A percentile compares a stretch with the other conserved stretches of the same genome.
These are phyloP conservation scores for Tuber magnatum DNA, from an alignment of 495 filamentous ascomycete genomes.

Conservation along the genomic window DNA sequence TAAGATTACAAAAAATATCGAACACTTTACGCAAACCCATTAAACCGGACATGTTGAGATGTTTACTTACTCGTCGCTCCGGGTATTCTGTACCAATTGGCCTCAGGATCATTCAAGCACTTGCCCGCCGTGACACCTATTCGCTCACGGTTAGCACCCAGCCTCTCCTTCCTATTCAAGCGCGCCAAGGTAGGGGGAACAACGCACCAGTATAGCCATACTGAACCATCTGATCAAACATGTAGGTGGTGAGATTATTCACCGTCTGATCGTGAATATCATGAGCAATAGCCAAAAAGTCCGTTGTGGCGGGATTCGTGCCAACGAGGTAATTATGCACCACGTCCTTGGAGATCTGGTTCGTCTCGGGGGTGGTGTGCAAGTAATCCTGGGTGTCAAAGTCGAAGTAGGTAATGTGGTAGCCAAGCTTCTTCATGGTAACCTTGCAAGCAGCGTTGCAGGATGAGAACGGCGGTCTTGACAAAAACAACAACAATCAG, in stretches of 20 bases:
- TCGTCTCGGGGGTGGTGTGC: constrained; percentile 49
- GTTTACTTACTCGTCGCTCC: not conserved
- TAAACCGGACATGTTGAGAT: not conserved
- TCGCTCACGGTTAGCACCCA: constrained; percentile 4
- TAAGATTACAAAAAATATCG: not conserved
- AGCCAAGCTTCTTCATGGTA: constrained; percentile 52
- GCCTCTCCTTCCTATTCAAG: not conserved
- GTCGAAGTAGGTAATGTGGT: constrained; percentile 59
- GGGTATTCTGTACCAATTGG: constrained; percentile 46
- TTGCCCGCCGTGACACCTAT: constrained; percentile 44
- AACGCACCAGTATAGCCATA: constrained; percentile 46
- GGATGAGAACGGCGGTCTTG: constrained; percentile 56
- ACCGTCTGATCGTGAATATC: constrained; percentile 64
- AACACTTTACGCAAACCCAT: not conserved
- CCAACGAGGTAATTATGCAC: constrained; percentile 34
- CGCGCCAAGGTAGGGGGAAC: not conserved
- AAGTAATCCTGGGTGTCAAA: constrained; percentile 62
- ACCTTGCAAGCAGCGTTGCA: constrained; percentile 49
- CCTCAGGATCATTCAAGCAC: constrained; percentile 42
- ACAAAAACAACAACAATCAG: not conserved
- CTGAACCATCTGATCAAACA: constrained; percentile 49
- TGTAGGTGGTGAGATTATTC: constrained; percentile 58
- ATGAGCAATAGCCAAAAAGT: constrained; percentile 49
- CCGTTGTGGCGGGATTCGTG: constrained; percentile 21
- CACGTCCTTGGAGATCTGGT: constrained; percentile 57